Base-by-base conservation (phyloP, 2,329 filamentous ascomycete genomes). In the Aspergillus tanneri region DNA sequence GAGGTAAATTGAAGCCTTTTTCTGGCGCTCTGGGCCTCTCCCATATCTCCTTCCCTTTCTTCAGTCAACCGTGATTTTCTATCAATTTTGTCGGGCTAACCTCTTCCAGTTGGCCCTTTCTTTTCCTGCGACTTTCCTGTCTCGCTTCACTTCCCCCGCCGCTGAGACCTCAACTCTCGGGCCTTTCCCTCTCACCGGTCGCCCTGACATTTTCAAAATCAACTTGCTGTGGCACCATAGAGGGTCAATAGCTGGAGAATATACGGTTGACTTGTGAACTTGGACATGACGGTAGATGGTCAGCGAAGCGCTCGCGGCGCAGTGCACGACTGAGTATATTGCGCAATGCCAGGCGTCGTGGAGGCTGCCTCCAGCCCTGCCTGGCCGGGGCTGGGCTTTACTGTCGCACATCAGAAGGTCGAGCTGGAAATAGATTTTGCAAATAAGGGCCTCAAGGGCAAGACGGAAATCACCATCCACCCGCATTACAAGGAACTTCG, bases 351-450 rank as follows among this genome's bases (percentile, higher is more conserved):
- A 49, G 68, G 69, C 56, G 60, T 70, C 53, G 62, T 72, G 44
- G 69, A 72, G 47, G 62, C 61, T 47, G 58, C 61, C 30, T 54
- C 55, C 38, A 60, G 58, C 45, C 58, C 64, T 46, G 52, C 52
- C 48, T 62, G 61, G 58, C 57, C 62, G 42, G 61, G 61, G 23
- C 59, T 67, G 50, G 73, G 73, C 28, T 84, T 79, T 62, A 75
- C 76, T 39, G 75, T 97, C 49, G 79, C 89, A 46, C 86, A 90
- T 71, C 92, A 97, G 72, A 88, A 88, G 67, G 85, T 99, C 41
- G 86, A 90, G 61, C 77, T 99, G 51, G 91, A 97, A 61, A 78
- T 99, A 65, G 88, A 95, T 72, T 95, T 99, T 67, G 79, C 81
- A 55, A 82, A 81, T 45, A 86, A 85, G 69, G 81, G 78, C 62